These are phyloP conservation scores for Populus euphratica DNA, from an alignment of 345 rosid species.

Conservation along the genomic window DNA sequence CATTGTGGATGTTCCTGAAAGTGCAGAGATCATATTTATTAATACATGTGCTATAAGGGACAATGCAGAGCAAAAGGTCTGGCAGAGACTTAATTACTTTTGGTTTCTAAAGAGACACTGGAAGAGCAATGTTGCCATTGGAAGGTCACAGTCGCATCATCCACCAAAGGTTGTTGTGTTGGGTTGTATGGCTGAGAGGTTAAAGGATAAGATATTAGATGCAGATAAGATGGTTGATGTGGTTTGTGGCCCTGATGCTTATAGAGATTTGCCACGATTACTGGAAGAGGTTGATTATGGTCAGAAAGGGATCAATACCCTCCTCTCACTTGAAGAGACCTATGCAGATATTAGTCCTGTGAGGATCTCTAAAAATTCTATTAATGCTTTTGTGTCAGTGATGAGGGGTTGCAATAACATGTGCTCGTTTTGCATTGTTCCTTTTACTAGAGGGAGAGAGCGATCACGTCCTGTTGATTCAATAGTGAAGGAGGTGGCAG, in stretches of 20 bases:
- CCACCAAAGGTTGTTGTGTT: conserved; percentile 93
- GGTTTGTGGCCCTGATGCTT: conserved; percentile 95
- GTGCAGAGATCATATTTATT: conserved; percentile 81
- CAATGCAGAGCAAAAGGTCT: conserved; percentile 86
- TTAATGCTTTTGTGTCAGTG: conserved; percentile 81
- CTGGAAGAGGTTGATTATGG: conserved; percentile 86
- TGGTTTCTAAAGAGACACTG: conserved; percentile 91
- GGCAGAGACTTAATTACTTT: conserved; percentile 96
- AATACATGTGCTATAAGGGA: conserved; percentile 92
- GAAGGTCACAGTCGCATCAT: conserved; percentile 59
- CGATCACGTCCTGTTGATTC: conserved; percentile 87
- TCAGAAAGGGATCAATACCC: conserved; percentile 88
- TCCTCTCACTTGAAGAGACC: conserved; percentile 92
- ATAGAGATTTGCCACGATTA: conserved; percentile 78
- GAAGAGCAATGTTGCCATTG: conserved; percentile 66
- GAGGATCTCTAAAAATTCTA: conserved; percentile 56
- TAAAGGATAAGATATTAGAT: conserved; percentile 85
- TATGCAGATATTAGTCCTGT: conserved; percentile 87
- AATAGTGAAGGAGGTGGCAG: conserved; percentile 75
- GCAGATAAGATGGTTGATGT: conserved; percentile 98
- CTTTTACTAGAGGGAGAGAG: conserved; percentile 91
- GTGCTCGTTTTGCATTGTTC: conserved; percentile 97
- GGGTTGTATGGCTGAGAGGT: conserved; percentile 98
- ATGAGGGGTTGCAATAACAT: conserved; percentile 98
- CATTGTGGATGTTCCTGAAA: conserved; percentile 66